Conservation (phyloP, 306 rosid species). For the Glycine tomentella region DNA sequence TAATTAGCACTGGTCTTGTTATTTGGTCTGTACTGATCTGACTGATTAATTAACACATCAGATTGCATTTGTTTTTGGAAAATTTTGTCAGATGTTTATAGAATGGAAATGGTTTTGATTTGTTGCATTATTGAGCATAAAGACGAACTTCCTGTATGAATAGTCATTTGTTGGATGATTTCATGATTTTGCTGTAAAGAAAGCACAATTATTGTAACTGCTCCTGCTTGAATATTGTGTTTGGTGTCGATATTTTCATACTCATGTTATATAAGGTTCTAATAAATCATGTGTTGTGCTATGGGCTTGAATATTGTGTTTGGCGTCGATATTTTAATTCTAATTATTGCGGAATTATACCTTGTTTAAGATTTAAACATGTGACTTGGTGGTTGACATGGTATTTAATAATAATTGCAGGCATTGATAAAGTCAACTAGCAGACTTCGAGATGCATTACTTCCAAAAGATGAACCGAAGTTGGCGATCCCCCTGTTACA, state of each 20-base stretch:
- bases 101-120: background rate
- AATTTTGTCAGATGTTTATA: background rate
- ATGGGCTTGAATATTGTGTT: conserved; percentile 17
- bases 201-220: no score
- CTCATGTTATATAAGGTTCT: no score
- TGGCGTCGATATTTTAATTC: background rate
- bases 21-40: conserved; percentile 10
- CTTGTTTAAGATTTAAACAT: conserved; percentile 13
- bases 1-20: conserved; percentile 18
- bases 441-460: conserved; percentile 88
- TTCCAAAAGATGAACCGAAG: conserved; percentile 90
- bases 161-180: no score
- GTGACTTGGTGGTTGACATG: conserved; percentile 17
- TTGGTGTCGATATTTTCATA: no score
- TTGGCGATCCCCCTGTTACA: conserved; percentile 88
- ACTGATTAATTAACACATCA: conserved; percentile 7
- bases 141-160: conserved; percentile 10
- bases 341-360: background rate
- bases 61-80: conserved; percentile 21
- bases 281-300: background rate
- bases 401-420: conserved; percentile 54
- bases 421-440: conserved; percentile 89
- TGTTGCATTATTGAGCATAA: conserved; percentile 22
- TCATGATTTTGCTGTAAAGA: no score
- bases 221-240: no score